Percentiles rank a stretch among this genome's conserved stretches.
Conservation (phyloP, 1,284 basidiomycete species). For the Puccinia horiana region DNA sequence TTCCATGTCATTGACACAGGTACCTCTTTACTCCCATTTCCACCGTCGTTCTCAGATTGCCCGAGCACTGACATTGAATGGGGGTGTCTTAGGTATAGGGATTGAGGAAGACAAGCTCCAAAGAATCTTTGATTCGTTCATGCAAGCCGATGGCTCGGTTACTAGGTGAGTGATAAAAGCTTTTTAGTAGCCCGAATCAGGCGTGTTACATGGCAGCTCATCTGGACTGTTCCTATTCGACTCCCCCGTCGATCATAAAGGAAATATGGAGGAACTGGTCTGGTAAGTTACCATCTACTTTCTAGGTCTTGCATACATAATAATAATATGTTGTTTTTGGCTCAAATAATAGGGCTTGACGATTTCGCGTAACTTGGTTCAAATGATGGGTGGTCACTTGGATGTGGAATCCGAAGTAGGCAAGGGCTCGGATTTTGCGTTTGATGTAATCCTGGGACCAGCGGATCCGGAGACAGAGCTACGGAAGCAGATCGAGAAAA, state of each 20-base stretch:
- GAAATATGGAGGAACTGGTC: slow-evolving; percentile 49
- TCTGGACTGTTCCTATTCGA: background rate
- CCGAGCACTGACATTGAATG: background rate
- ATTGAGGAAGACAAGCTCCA: slow-evolving; percentile 48
- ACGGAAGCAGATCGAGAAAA: slow-evolving; percentile 47
- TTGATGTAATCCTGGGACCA: slow-evolving; percentile 37
- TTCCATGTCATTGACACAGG: slow-evolving; percentile 49
- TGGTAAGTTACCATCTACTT: slow-evolving; percentile 15
- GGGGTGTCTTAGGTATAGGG: slow-evolving; percentile 31
- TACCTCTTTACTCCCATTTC: background rate
- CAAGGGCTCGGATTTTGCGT: slow-evolving; percentile 43
- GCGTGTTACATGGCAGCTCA: background rate
- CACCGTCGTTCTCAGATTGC: background rate
- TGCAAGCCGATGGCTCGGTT: slow-evolving; percentile 49
- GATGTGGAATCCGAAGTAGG: slow-evolving; percentile 41
- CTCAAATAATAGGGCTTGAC: slow-evolving; percentile 49
- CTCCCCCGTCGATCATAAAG: background rate
- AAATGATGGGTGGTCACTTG: slow-evolving; percentile 49
- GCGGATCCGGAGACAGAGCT: slow-evolving; percentile 32
- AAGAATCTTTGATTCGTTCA: slow-evolving; percentile 47
- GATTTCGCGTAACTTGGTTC: slow-evolving; percentile 46
- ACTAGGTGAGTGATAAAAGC: slow-evolving; percentile 34
- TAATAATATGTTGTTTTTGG: background rate
- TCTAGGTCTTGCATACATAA: background rate
- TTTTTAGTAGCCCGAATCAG: no score